Percentiles rank a stretch among this genome's conserved stretches.
phyloP scores from a whole-genome alignment of 331 rosid genomes.

The Telfairia occidentalis region DNA sequence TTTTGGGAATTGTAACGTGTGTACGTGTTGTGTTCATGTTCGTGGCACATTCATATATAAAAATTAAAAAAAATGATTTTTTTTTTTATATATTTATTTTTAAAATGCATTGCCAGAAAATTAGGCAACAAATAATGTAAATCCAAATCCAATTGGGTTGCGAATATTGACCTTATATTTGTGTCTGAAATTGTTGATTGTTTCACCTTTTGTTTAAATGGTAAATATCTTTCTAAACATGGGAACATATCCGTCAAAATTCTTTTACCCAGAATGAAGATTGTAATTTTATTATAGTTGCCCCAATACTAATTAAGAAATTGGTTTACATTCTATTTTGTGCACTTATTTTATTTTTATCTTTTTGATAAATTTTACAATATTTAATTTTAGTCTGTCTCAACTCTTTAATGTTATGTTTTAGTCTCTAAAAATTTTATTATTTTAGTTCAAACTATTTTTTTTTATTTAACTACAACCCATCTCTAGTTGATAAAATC shows the following conservation, averaged over 20 bases:
- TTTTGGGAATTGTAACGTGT: neutral
- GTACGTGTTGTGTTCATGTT: neutral
- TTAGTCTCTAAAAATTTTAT: too few species aligned
- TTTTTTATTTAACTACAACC: too few species aligned
- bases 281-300: neutral
- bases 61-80: neutral
- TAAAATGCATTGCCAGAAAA: neutral
- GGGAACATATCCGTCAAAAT: neutral
- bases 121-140: neutral
- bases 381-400: too few species aligned
- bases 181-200: neutral
- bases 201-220: neutral
- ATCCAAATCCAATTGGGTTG: neutral
- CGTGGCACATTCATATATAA: neutral
- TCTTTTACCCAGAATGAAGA: neutral
- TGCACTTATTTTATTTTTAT: too few species aligned
- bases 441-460: too few species aligned
- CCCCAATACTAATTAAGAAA: neutral
- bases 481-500: too few species aligned
- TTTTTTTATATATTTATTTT: neutral
- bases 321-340: neutral
- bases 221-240: neutral
- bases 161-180: neutral
- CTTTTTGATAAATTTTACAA: too few species aligned
- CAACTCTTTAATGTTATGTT: too few species aligned